Conservation (phyloP, 148 eudicot genomes). For the Drosera capensis region DNA sequence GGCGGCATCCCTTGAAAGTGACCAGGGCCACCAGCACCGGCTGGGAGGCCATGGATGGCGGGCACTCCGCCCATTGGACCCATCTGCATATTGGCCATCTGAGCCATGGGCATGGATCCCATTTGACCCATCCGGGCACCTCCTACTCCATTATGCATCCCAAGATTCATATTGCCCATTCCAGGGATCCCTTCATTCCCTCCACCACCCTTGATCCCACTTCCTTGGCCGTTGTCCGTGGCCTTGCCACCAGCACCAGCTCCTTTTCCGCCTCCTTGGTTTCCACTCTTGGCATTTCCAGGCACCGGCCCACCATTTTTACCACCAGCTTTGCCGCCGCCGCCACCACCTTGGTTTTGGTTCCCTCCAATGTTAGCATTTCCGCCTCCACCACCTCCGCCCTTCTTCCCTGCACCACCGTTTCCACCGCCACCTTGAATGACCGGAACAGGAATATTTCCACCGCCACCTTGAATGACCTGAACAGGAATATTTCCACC, state of each 20-base stretch:
- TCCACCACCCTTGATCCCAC: slow-evolving; percentile 16
- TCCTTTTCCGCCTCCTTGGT: slow-evolving; percentile 9
- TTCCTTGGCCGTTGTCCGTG: not conserved
- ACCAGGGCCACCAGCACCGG: slow-evolving; percentile 17
- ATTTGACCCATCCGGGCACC: slow-evolving; percentile 35
- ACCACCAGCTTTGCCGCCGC: slow-evolving; percentile 12
- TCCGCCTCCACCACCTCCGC: slow-evolving; percentile 19
- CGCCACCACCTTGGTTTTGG: slow-evolving; percentile 33
- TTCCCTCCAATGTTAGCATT: slow-evolving; percentile 16
- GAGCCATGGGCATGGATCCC: slow-evolving; percentile 36
- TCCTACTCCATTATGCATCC: slow-evolving; percentile 19
- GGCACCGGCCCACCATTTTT: slow-evolving; percentile 14
- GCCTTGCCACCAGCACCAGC: slow-evolving; percentile 15
- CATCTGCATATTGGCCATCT: slow-evolving; percentile 56
- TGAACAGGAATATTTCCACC: slow-evolving; percentile 24
- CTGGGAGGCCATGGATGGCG: slow-evolving; percentile 68
- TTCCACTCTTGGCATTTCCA: not conserved
- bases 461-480: slow-evolving; percentile 21
- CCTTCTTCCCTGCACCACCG: slow-evolving; percentile 13
- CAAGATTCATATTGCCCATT: slow-evolving; percentile 40
- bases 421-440: slow-evolving; percentile 21
- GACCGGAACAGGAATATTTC: slow-evolving; percentile 22
- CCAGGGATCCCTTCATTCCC: slow-evolving; percentile 32
- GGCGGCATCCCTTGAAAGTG: slow-evolving; percentile 42
- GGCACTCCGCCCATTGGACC: slow-evolving; percentile 38